These are phyloP conservation scores for Nepenthes mirabilis DNA, from an alignment of 148 eudicot species.

Conservation along the genomic window DNA sequence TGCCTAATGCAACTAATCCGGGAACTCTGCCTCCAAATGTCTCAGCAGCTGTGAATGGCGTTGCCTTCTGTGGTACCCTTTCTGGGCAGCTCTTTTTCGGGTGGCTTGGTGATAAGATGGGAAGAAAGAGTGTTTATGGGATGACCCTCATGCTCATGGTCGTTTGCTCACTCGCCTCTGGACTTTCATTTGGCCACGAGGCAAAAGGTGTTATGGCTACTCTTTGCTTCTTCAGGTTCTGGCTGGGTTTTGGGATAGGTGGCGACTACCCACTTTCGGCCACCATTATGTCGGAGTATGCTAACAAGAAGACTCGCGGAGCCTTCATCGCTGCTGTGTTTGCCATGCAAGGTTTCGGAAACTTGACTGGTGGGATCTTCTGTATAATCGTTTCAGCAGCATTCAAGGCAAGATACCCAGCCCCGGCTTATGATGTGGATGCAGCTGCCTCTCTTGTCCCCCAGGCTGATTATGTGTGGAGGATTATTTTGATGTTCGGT, in stretches of 20 bases:
- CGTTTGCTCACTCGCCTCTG: not conserved
- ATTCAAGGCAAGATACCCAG: not conserved
- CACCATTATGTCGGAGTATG: constrained; percentile 1
- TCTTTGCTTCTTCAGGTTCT: constrained; percentile 1
- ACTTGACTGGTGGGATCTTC: not conserved
- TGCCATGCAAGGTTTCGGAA: constrained; percentile 1
- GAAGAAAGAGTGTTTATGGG: not conserved
- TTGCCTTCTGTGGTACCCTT: not conserved
- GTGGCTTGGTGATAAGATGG: constrained; percentile 1
- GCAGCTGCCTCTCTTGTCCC: not conserved
- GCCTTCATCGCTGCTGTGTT: not conserved
- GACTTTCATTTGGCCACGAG: not conserved
- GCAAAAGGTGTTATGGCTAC: not conserved
- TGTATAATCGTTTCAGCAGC: not conserved
- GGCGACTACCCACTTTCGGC: constrained; percentile 1
- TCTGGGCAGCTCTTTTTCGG: not conserved
- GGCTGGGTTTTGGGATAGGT: constrained; percentile 1
- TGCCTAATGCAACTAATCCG: not conserved
- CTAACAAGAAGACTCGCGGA: not conserved
- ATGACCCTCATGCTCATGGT: not conserved
- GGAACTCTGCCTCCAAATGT: constrained; percentile 1
- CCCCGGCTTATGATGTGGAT: not conserved
- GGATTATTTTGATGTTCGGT: constrained; percentile 1
- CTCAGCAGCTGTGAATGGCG: not conserved
- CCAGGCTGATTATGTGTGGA: not conserved